Evolutionary conservation across 169 alveolate species (phyloP).

Genomic region (Toxoplasma gondii): DNA sequence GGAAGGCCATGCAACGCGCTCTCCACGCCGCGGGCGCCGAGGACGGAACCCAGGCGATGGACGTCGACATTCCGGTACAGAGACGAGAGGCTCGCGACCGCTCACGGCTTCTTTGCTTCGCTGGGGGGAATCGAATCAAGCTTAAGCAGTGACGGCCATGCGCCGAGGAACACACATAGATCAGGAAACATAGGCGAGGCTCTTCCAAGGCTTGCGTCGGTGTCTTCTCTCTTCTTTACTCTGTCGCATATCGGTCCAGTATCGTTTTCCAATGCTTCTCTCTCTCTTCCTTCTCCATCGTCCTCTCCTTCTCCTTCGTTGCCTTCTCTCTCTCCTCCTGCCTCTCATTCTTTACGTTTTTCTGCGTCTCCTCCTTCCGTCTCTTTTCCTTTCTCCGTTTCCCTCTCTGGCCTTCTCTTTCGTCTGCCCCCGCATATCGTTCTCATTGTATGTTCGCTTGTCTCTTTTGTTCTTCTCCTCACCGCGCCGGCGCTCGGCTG

Average conservation of each 20-base stretch:
- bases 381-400: too few species aligned
- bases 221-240: not conserved
- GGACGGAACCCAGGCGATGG: not conserved
- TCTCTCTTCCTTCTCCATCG: not conserved
- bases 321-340: not conserved
- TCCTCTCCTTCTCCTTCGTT: not conserved
- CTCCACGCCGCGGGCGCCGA: not conserved
- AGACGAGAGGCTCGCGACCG: not conserved
- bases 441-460: not conserved
- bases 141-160: too few species aligned
- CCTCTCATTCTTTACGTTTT: not conserved
- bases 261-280: not conserved
- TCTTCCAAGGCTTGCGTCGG: too few species aligned
- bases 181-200: too few species aligned
- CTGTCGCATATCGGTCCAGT: too few species aligned
- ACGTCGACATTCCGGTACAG: not conserved
- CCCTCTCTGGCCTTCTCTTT: not conserved
- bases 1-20: not conserved
- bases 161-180: too few species aligned
- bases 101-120: not conserved
- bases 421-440: not conserved
- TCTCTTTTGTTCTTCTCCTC: not conserved
- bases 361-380: too few species aligned
- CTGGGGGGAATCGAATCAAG: too few species aligned
- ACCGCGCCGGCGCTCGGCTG: too few species aligned